phyloP scores from a whole-genome alignment of 768 basidiomycete genomes.

The Scleroderma citrinum region DNA sequence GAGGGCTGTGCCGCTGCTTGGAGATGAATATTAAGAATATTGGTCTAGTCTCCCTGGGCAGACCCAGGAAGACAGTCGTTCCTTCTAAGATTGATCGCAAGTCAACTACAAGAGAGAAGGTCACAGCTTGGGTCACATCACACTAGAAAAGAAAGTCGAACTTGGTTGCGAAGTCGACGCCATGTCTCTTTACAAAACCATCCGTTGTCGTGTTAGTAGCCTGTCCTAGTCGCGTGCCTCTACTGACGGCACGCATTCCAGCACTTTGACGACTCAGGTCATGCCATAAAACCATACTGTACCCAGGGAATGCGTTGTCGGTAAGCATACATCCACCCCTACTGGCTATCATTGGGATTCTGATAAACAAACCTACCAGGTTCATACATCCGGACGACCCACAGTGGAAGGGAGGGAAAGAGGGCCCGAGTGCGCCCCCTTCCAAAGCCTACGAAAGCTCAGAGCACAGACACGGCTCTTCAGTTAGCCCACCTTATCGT shows the following conservation, averaged over 20 bases:
- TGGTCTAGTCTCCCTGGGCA: too few species aligned
- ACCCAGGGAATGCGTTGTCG: conserved; percentile 45
- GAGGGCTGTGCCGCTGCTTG: too few species aligned
- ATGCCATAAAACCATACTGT: conserved; percentile 38
- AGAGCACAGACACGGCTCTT: conserved; percentile 14
- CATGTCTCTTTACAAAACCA: conserved; percentile 38
- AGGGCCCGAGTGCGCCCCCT: conserved; percentile 12
- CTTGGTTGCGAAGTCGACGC: not conserved
- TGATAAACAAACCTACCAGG: conserved; percentile 19
- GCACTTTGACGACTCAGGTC: conserved; percentile 45
- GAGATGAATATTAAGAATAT: too few species aligned
- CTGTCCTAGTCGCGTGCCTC: conserved; percentile 6
- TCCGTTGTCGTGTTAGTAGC: conserved; percentile 41
- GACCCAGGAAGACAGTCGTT: too few species aligned
- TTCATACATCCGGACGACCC: conserved; percentile 48
- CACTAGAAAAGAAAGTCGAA: too few species aligned
- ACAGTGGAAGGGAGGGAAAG: conserved; percentile 32
- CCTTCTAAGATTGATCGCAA: too few species aligned
- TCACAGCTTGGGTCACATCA: too few species aligned
- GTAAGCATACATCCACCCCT: conserved; percentile 27
- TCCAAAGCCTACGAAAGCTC: conserved; percentile 16
- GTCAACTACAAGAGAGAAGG: too few species aligned
- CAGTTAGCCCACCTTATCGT: conserved; percentile 13
- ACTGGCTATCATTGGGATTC: conserved; percentile 3
- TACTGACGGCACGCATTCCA: conserved; percentile 21